Base-by-base conservation (phyloP, 2,329 filamentous ascomycete genomes). In the Fusarium gaditjirri region DNA sequence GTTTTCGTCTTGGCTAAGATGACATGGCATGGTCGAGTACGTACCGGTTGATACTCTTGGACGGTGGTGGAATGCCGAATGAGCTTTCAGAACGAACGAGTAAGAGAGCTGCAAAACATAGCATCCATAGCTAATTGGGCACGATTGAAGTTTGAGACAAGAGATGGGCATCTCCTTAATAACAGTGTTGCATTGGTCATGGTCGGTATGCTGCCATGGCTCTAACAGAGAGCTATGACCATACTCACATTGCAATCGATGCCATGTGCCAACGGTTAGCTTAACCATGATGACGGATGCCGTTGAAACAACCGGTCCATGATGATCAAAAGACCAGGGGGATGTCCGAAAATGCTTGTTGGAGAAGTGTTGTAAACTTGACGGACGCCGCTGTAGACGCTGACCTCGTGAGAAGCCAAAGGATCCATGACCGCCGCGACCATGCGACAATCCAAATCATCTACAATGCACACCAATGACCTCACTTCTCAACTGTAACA, bases 381-480 rank as follows among this genome's bases (percentile, higher is more conserved):
- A 71, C 38, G 53, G 43, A 60, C 46, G 50, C 69, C 41, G 54
- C 69, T 54, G 46, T 43, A 56, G 58, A 56, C 42, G 68, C 57
- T 50, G 57, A 35, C 39, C 56, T 62, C 39, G 64, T 56, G 43
- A 19, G 35, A 47, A 36, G 35, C 46, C 42, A 57, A 46, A 66
- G 31, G 21, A 56, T 59, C 39, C 50, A 61, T 50, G 57, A 25
- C 57, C 52, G 44, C 50, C 33, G 54, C 50, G 59, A 65, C 59
- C 74, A 65, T 68, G 38, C 54, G 47, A 76, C 53, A 63, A 44
- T 36, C n/a, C 47, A 56, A 49, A 31, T 59, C 43, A 31, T 59
- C 43, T 64, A 66, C 66, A 59, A 67, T 74, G 56, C 46, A 69
- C 61, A 54, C 65, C 58, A 71, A 76, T 76, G 75, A 76, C 73